Evolutionary conservation across 495 filamentous ascomycete genomes (phyloP), one percentile per base, ranked within the genome.

Genomic region (Letharia columbiana): DNA sequence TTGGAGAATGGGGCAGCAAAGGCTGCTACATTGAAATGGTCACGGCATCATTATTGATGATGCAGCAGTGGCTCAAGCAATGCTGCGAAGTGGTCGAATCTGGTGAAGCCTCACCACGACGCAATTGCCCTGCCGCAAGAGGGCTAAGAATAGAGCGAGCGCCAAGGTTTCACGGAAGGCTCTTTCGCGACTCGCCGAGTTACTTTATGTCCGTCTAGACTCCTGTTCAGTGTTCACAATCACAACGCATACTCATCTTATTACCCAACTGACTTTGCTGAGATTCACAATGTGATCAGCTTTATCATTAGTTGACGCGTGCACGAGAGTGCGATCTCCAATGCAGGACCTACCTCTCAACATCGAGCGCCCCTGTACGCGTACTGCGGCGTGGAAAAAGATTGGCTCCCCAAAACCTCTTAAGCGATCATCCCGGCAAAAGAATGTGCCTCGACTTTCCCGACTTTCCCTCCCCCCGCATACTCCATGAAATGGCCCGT

Each of bases 21-120:
- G 13, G 54, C 54, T 57, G 54, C 15, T 20, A 9, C 9, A 17
- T 8, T 57, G 15, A 20, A 56, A 5, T 9, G 31, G 39, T 18
- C 33, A 10, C 33, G 12, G 3, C 52, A 56, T 56, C 2, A 56
- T 54, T 52, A 54, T 35, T 57, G 54, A 57, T 57, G 54, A 57
- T 57, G 54, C 54, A 37, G 54, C 54, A 1, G 54, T 57, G 54
- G 54, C 54, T 57, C 33, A 57, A n/a, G 54, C 33, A 57, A 31
- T 31, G 50, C 50, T 13, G 12, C 2, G 50, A 54, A 12, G 50
- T 5, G 0, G 50, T 54, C 28, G 23, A 54, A 54, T 28, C 28
- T 54, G 50, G 0, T 12, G 4, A 54, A 54, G 50, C 50, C 50
- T 54, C 50, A 33, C 0, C 11, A 33, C 50, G 23, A 54, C 50